These are phyloP conservation scores for Talaromyces sp. DNA, from an alignment of 2,329 filamentous ascomycete species.

Conservation along the genomic window DNA sequence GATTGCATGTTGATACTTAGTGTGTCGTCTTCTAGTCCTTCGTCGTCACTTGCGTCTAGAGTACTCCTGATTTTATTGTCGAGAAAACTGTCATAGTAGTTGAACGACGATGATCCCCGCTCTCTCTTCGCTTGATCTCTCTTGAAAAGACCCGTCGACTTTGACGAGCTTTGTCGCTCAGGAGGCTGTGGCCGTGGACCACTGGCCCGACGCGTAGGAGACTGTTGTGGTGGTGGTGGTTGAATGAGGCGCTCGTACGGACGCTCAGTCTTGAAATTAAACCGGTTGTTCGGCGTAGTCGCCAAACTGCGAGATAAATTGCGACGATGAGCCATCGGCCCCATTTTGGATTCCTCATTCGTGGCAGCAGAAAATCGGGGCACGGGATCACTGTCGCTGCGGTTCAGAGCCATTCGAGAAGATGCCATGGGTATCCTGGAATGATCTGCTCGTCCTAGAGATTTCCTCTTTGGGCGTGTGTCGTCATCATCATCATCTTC, in stretches of 20 bases:
- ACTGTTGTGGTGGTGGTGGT: conserved; percentile 22
- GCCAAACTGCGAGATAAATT: conserved; percentile 28
- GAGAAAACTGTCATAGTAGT: not conserved
- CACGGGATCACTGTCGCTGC: conserved; percentile 9
- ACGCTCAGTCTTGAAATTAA: conserved; percentile 36
- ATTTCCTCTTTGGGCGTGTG: conserved; percentile 33
- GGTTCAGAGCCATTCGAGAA: conserved; percentile 17
- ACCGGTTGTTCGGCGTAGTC: conserved; percentile 31
- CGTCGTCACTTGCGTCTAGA: conserved; percentile 15
- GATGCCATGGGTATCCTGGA: conserved; percentile 23
- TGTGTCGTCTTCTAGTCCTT: conserved; percentile 10
- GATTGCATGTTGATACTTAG: conserved; percentile 26
- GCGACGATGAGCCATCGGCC: conserved; percentile 18
- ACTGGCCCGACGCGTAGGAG: conserved; percentile 28
- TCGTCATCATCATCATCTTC: conserved; percentile 21
- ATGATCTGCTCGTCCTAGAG: conserved; percentile 25
- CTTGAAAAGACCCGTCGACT: conserved; percentile 5
- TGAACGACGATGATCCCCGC: not conserved
- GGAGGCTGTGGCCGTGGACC: conserved; percentile 23
- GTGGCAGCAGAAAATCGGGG: not conserved
- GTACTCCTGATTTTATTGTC: not conserved
- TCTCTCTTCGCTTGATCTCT: not conserved
- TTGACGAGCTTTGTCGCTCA: not conserved
- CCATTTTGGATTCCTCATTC: conserved; percentile 13
- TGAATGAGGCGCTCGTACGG: conserved; percentile 31